A percentile compares a stretch with the other conserved stretches of the same genome.
phyloP scores from a whole-genome alignment of 108 stramenopile species.

The Nitzschia sp. region DNA sequence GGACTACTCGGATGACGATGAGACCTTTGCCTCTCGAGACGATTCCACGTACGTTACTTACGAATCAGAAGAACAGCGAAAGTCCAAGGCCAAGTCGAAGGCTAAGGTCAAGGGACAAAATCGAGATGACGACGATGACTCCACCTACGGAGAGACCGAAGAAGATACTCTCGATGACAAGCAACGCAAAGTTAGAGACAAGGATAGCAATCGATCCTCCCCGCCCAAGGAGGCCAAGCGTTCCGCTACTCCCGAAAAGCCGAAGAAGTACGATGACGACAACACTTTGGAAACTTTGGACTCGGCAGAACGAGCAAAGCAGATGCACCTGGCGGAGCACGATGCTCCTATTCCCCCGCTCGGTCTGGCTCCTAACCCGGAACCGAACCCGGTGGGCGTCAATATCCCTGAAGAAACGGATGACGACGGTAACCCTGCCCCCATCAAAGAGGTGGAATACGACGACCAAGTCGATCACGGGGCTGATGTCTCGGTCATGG shows the following conservation, averaged over 20 bases:
- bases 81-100: conserved; percentile 34
- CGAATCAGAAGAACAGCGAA: conserved; percentile 43
- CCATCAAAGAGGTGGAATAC: conserved; percentile 78
- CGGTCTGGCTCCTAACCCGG: conserved; percentile 39
- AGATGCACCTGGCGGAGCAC: conserved; percentile 20
- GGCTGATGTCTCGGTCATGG: conserved; percentile 90
- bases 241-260: conserved; percentile 12
- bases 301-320: conserved; percentile 34
- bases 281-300: conserved; percentile 57
- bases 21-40: conserved; percentile 48
- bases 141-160: conserved; percentile 27
- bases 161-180: conserved; percentile 38
- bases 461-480: conserved; percentile 74
- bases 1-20: conserved; percentile 63
- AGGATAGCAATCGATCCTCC: conserved; percentile 16
- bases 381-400: conserved; percentile 20
- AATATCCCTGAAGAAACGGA: conserved; percentile 27
- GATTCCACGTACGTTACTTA: conserved; percentile 81
- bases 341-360: conserved; percentile 31
- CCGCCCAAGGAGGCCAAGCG: conserved; percentile 30
- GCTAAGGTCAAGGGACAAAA: conserved; percentile 13
- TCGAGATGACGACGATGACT: conserved; percentile 23
- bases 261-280: conserved; percentile 63
- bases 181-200: conserved; percentile 13
- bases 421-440: conserved; percentile 52